A percentile compares a stretch with the other conserved stretches of the same genome.
phyloP scores from a whole-genome alignment of 352 stramenopile genomes.

The Detonula confervacea region DNA sequence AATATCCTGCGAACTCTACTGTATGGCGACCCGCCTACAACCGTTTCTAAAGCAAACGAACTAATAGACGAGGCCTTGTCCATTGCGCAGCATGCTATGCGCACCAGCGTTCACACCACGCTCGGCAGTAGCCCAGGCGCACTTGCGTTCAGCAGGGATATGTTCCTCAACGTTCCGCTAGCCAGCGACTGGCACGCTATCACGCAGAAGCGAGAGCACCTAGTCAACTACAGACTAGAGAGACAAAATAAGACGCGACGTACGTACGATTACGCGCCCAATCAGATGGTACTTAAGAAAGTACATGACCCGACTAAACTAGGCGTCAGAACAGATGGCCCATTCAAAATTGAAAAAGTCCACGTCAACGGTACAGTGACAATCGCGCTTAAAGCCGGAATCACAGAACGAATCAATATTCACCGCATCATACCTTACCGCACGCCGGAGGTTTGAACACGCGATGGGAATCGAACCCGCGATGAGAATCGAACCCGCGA shows the following conservation, averaged over 20 bases:
- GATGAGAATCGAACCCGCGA: no score
- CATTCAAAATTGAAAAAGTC: constrained; percentile 35
- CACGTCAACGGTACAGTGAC: constrained; percentile 53
- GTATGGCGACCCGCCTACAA: constrained; percentile 27
- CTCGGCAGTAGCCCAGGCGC: constrained; percentile 44
- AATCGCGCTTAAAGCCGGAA: constrained; percentile 14
- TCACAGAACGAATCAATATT: constrained; percentile 43
- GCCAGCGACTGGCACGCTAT: constrained; percentile 44
- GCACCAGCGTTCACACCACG: constrained; percentile 25
- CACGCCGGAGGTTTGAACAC: no score
- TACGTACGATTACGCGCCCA: constrained; percentile 33
- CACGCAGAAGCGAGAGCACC: constrained; percentile 22
- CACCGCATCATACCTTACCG: constrained; percentile 24
- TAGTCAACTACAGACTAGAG: constrained; percentile 31
- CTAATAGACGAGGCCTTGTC: constrained; percentile 50
- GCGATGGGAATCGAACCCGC: no score
- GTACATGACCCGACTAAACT: constrained; percentile 28
- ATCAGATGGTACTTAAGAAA: constrained; percentile 35
- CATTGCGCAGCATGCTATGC: constrained; percentile 41
- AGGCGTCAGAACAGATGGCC: constrained; percentile 19
- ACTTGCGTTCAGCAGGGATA: constrained; percentile 57
- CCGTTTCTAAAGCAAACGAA: constrained; percentile 24
- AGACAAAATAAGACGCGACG: constrained; percentile 27
- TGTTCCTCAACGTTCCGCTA: constrained; percentile 52
- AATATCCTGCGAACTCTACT: constrained; percentile 42